Conservation (phyloP, 2,329 filamentous ascomycete genomes). For the Cercospora berteroae region DNA sequence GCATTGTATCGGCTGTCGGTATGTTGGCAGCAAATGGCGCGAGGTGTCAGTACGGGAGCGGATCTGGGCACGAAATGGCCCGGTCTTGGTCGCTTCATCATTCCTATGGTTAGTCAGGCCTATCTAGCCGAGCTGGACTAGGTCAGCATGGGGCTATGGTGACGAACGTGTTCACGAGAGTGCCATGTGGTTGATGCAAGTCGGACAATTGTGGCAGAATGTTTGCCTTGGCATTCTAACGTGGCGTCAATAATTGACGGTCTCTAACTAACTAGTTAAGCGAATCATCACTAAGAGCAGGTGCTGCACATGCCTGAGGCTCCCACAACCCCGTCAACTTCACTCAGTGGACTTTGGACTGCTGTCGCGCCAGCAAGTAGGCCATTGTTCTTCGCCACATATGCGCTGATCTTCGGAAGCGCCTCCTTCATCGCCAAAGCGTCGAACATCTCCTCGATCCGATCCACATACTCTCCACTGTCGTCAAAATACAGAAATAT, state of each 20-base stretch:
- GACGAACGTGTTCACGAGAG: background rate
- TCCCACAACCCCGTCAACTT: background rate
- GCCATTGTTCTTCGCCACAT: background rate
- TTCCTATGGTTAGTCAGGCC: background rate
- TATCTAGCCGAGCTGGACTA: background rate
- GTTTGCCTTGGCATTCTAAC: background rate
- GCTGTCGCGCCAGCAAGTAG: background rate
- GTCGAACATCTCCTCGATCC: background rate
- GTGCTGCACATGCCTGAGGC: background rate
- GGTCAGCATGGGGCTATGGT: background rate
- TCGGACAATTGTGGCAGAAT: background rate
- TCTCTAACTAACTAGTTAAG: too few species aligned
- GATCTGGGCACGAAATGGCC: background rate
- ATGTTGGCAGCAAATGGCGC: background rate
- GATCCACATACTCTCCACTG: background rate
- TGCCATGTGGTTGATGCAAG: background rate
- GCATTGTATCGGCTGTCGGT: background rate
- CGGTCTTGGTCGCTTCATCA: background rate
- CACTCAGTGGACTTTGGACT: background rate
- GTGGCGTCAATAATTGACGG: background rate
- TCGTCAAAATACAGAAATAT: background rate
- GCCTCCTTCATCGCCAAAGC: background rate
- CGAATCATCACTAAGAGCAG: background rate
- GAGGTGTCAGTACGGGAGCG: background rate
- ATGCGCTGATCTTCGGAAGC: background rate